These are phyloP conservation scores for Mycena citricolor DNA, from an alignment of 1,284 basidiomycete species.

Conservation along the genomic window DNA sequence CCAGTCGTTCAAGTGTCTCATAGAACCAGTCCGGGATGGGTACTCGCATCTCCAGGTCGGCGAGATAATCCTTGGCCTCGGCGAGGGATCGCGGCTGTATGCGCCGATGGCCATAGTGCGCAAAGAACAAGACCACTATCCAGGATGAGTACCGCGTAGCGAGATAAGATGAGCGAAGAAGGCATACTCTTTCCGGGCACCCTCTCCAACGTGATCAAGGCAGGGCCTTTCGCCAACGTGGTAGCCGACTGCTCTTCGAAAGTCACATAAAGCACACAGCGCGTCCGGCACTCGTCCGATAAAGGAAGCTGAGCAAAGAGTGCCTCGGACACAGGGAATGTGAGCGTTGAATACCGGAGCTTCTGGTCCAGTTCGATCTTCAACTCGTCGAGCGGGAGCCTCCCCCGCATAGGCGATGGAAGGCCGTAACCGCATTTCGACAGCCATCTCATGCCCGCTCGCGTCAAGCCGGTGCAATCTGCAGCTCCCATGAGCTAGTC, in stretches of 20 bases:
- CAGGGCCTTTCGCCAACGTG: no score
- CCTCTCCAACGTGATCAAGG: no score
- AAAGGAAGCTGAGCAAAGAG: no score
- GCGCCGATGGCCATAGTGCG: constrained; percentile 21
- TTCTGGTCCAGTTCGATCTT: constrained; percentile 23
- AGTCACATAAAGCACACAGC: constrained; percentile 27
- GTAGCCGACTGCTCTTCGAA: no score
- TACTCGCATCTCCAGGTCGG: constrained; percentile 1
- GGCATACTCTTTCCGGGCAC: constrained; percentile 3
- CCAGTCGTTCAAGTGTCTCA: constrained; percentile 23
- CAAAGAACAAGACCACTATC: constrained; percentile 20
- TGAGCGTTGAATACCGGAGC: constrained; percentile 19
- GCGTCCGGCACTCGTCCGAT: constrained; percentile 18
- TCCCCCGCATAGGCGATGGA: constrained; percentile 1
- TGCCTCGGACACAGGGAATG: constrained; percentile 12
- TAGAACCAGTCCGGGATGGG: constrained; percentile 25
- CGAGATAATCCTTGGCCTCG: constrained; percentile 21
- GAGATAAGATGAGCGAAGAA: neutral
- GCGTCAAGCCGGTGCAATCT: constrained; percentile 19
- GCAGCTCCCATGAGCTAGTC: no score
- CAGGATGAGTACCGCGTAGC: neutral
- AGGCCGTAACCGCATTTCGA: constrained; percentile 11
- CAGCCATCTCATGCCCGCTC: constrained; percentile 21
- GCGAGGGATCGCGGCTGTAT: constrained; percentile 17
- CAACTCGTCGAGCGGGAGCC: constrained; percentile 17